phyloP scores from a whole-genome alignment of 129 eudicot genomes.

The Pseudognaphalium luteoalbum region DNA sequence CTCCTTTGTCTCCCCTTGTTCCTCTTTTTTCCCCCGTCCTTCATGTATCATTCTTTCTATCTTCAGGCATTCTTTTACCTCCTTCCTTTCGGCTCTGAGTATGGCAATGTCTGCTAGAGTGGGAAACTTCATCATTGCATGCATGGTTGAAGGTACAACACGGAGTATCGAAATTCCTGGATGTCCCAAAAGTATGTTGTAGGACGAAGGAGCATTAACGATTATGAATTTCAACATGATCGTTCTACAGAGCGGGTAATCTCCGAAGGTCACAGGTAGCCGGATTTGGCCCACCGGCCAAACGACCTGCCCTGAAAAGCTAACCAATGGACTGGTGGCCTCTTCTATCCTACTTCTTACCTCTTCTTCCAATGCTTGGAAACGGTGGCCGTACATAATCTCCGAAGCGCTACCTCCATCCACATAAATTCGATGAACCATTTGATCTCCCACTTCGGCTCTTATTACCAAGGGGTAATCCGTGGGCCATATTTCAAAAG shows the following conservation, averaged over 20 bases:
- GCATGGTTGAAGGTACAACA: no score
- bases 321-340: neutral
- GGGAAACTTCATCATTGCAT: no score
- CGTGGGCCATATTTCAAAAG: no score
- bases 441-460: neutral
- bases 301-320: neutral
- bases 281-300: neutral
- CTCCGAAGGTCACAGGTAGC: neutral
- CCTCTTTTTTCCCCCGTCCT: neutral
- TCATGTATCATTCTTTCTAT: no score
- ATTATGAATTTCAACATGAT: no score
- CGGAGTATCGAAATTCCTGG: neutral
- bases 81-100: neutral
- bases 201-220: neutral
- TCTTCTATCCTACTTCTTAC: no score
- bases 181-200: no score
- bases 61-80: neutral
- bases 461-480: neutral
- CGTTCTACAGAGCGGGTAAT: neutral
- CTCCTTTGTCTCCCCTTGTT: neutral
- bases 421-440: neutral
- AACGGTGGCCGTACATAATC: neutral
- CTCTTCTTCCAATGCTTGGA: no score
- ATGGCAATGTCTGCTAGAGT: neutral
- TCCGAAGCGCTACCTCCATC: neutral